Conservation (phyloP, 176 grass and related monocot genomes). For the Oryza meyeriana region DNA sequence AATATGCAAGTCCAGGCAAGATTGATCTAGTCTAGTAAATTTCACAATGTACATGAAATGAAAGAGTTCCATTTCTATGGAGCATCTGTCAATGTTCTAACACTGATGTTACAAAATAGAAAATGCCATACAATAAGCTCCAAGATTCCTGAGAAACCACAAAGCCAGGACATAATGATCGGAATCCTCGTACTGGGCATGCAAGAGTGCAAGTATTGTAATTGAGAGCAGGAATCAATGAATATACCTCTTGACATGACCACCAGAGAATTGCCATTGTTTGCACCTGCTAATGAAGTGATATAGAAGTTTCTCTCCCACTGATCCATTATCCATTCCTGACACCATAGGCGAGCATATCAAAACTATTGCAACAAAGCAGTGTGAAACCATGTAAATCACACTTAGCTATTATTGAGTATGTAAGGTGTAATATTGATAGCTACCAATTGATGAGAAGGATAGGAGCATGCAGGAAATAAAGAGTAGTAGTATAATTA, state of each 20-base stretch:
- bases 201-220: constrained; percentile 12
- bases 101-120: background rate
- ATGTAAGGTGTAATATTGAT: background rate
- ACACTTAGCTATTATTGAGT: background rate
- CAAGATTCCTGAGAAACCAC: constrained; percentile 2
- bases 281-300: constrained; percentile 71
- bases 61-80: background rate
- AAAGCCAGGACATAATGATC: background rate
- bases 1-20: background rate
- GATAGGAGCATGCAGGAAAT: background rate
- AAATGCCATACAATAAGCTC: background rate
- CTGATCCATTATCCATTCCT: constrained; percentile 99
- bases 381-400: background rate
- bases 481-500: background rate
- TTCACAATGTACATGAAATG: background rate
- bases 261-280: constrained; percentile 82
- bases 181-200: background rate
- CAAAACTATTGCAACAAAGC: constrained; percentile 13
- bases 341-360: background rate
- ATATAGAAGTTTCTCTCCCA: constrained; percentile 97
- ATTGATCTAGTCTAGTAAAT: background rate
- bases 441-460: background rate
- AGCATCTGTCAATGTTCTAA: background rate
- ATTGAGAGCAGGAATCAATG: constrained; percentile 5
- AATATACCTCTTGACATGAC: constrained; percentile 85